Percentiles rank a stretch among this genome's conserved stretches.
phyloP scores from a whole-genome alignment of 306 rosid genomes.

The Cicer chorassanicum region DNA sequence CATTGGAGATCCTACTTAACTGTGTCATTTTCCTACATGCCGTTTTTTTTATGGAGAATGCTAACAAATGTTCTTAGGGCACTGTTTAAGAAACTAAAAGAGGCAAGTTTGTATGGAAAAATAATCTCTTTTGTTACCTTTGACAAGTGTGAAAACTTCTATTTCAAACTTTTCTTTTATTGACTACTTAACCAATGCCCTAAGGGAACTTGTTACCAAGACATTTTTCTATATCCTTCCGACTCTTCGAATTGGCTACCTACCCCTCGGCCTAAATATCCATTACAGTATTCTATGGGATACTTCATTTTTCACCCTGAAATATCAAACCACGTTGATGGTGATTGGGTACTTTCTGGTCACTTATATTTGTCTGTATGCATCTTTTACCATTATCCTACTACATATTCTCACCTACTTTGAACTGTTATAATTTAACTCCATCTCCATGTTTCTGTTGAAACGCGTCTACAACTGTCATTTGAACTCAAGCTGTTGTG shows the following conservation, averaged over 20 bases:
- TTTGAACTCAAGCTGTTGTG: conserved; percentile 20
- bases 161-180: too few species aligned
- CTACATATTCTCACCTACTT: not conserved
- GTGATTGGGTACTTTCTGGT: conserved; percentile 15
- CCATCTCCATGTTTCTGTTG: not conserved
- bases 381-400: not conserved
- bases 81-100: too few species aligned
- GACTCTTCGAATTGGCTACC: not conserved
- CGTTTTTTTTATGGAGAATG: too few species aligned
- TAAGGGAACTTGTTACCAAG: not conserved
- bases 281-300: conserved; percentile 26
- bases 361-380: not conserved
- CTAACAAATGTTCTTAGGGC: too few species aligned
- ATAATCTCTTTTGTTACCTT: too few species aligned
- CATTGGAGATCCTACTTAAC: not conserved
- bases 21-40: conserved; percentile 20
- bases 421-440: not conserved
- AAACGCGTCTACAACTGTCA: not conserved
- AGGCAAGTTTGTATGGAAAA: too few species aligned
- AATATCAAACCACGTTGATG: conserved; percentile 1
- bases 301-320: conserved; percentile 28
- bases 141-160: too few species aligned
- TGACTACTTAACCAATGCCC: too few species aligned
- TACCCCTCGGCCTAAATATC: conserved; percentile 15
- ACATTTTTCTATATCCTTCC: conserved; percentile 17